Conservation (phyloP, 2,329 filamentous ascomycete genomes). For the Chlorencoelia australis region DNA sequence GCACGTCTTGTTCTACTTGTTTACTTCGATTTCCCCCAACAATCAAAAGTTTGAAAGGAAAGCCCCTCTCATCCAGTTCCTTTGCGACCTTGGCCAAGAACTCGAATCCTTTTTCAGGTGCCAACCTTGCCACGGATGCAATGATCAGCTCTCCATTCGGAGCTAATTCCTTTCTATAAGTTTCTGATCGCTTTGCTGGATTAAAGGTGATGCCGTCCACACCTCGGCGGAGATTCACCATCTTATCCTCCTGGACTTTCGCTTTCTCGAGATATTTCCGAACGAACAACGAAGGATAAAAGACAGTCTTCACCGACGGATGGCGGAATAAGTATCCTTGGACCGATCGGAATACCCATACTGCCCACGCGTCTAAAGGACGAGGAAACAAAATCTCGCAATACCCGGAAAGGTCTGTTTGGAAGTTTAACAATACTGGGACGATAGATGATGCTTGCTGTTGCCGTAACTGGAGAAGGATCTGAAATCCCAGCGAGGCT, state of each 20-base stretch:
- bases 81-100: slow-evolving; percentile 50
- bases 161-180: slow-evolving; percentile 43
- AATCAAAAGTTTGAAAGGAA: slow-evolving; percentile 54
- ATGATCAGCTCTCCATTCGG: slow-evolving; percentile 55
- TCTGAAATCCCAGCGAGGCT: slow-evolving; percentile 60
- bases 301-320: slow-evolving; percentile 51
- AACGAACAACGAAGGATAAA: slow-evolving; percentile 58
- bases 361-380: slow-evolving; percentile 50
- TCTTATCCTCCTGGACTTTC: slow-evolving; percentile 44
- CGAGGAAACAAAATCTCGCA: slow-evolving; percentile 58
- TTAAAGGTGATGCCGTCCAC: slow-evolving; percentile 55
- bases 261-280: slow-evolving; percentile 48
- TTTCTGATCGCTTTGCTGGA: slow-evolving; percentile 40
- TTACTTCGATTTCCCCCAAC: slow-evolving; percentile 59
- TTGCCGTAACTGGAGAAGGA: slow-evolving; percentile 58
- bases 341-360: slow-evolving; percentile 50
- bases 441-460: slow-evolving; percentile 43
- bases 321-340: slow-evolving; percentile 59
- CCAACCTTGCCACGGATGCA: slow-evolving; percentile 55
- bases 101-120: slow-evolving; percentile 61
- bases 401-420: slow-evolving; percentile 62
- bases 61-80: slow-evolving; percentile 42
- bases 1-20: slow-evolving; percentile 50
- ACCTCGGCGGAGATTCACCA: slow-evolving; percentile 52
- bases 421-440: slow-evolving; percentile 57